phyloP scores from a whole-genome alignment of 2,329 filamentous ascomycete genomes.

The Aspergillus fumigatus region DNA sequence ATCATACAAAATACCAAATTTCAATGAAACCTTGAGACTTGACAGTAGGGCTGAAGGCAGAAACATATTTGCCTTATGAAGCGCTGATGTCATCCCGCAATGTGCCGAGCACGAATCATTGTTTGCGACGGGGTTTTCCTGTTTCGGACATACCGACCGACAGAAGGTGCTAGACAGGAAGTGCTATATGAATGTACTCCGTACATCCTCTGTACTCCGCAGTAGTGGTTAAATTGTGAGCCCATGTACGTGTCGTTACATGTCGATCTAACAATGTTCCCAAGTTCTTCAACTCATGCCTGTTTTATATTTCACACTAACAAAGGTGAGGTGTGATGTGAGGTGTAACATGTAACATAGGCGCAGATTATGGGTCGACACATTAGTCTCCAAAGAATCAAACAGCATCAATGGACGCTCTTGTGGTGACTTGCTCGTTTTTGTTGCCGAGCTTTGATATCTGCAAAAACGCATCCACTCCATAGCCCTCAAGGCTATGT shows the following conservation, averaged over 20 bases:
- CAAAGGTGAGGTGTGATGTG: too few species aligned
- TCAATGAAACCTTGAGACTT: neutral
- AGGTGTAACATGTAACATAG: neutral
- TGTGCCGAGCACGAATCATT: neutral
- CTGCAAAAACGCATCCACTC: constrained; percentile 91
- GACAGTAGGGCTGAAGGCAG: neutral
- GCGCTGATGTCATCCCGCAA: constrained; percentile 17
- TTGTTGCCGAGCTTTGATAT: constrained; percentile 97
- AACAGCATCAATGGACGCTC: constrained; percentile 73
- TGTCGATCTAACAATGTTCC: too few species aligned
- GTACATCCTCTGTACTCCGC: neutral
- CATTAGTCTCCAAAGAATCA: constrained; percentile 30
- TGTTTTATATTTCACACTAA: neutral
- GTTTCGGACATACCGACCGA: neutral
- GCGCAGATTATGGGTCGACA: neutral
- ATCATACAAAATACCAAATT: too few species aligned
- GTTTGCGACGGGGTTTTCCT: neutral
- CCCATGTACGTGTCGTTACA: neutral
- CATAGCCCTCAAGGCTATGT: constrained; percentile 91
- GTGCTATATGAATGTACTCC: neutral
- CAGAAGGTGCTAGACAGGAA: neutral
- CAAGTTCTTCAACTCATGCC: too few species aligned
- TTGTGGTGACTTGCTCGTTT: constrained; percentile 83
- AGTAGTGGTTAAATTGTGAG: neutral
- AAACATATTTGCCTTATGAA: neutral